Percentiles rank a stretch among this genome's conserved stretches.
These are phyloP conservation scores for Aegilops longissima DNA, from an alignment of 176 grass and related monocot species.

Conservation along the genomic window DNA sequence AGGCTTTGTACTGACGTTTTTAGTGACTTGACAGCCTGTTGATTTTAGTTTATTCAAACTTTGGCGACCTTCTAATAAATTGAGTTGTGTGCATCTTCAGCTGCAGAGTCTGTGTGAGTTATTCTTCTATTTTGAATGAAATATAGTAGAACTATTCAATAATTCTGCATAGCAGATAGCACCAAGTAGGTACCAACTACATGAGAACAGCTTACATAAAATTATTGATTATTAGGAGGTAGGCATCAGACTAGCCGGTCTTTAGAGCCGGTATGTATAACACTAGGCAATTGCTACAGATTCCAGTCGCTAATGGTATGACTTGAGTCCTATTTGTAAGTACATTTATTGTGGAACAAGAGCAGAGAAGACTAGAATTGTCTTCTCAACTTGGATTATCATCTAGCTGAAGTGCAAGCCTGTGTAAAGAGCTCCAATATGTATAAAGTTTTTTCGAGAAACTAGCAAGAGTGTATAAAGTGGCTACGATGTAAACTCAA, in stretches of 20 bases:
- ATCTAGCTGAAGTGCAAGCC: slow-evolving; percentile 4
- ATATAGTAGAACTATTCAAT: slow-evolving; percentile 20
- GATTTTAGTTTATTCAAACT: neutral
- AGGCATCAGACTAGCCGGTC: neutral
- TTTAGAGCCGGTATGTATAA: neutral
- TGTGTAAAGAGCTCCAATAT: slow-evolving; percentile 5
- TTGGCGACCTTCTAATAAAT: neutral
- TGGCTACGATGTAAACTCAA: neutral
- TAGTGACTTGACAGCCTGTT: neutral
- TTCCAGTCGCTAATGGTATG: neutral
- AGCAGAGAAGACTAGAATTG: neutral
- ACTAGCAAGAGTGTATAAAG: neutral
- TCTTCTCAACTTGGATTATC: neutral
- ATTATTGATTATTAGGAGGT: neutral
- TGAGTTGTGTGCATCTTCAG: neutral
- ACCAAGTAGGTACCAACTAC: slow-evolving; percentile 13
- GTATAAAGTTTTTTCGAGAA: neutral
- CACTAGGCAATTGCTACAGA: neutral
- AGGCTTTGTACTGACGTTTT: neutral
- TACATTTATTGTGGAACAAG: neutral
- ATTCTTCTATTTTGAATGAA: neutral
- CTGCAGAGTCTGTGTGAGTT: neutral
- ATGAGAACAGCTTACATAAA: neutral
- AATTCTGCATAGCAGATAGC: neutral
- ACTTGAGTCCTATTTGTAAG: no score